Percentiles rank a stretch among this genome's conserved stretches.
Conservation (phyloP, 495 filamentous ascomycete species). For the Pyrenopolyporus hunteri region DNA sequence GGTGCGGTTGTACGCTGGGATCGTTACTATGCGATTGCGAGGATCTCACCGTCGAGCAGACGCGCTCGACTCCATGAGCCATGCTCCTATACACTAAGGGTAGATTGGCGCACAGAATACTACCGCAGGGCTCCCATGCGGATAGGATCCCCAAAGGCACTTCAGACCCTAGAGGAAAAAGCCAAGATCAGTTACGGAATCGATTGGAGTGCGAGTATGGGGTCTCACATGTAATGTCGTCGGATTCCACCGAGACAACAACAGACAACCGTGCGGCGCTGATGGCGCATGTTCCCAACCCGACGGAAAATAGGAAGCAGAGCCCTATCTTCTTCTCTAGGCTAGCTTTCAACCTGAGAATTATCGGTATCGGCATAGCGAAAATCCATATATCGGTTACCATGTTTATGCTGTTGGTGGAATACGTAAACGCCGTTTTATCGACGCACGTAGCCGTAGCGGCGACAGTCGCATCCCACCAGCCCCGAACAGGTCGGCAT, state of each 20-base stretch:
- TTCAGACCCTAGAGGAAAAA: constrained; percentile 39
- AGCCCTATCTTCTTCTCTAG: constrained; percentile 45
- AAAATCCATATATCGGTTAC: constrained; percentile 49
- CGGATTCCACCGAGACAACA: constrained; percentile 47
- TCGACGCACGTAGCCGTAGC: constrained; percentile 42
- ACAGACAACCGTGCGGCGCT: constrained; percentile 48
- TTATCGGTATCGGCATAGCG: constrained; percentile 46
- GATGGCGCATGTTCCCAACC: constrained; percentile 49
- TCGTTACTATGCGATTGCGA: constrained; percentile 9
- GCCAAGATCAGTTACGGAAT: background rate
- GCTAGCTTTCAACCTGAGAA: constrained; percentile 41
- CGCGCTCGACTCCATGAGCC: constrained; percentile 13
- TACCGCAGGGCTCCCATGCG: constrained; percentile 52
- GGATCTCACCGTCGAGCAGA: constrained; percentile 22
- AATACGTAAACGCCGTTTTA: constrained; percentile 44
- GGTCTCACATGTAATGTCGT: constrained; percentile 50
- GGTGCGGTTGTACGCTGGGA: constrained; percentile 2
- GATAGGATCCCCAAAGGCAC: constrained; percentile 51
- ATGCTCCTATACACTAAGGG: constrained; percentile 42
- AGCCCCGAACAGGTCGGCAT: constrained; percentile 45
- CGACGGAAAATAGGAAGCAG: constrained; percentile 51
- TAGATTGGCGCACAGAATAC: constrained; percentile 54
- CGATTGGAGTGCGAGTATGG: background rate
- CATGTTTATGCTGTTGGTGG: constrained; percentile 48
- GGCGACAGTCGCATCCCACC: constrained; percentile 39